Percentiles rank a stretch among this genome's conserved stretches.
Evolutionary conservation across 1,139 yeast species (phyloP).

Genomic region (Geotrichum histeridarum): DNA sequence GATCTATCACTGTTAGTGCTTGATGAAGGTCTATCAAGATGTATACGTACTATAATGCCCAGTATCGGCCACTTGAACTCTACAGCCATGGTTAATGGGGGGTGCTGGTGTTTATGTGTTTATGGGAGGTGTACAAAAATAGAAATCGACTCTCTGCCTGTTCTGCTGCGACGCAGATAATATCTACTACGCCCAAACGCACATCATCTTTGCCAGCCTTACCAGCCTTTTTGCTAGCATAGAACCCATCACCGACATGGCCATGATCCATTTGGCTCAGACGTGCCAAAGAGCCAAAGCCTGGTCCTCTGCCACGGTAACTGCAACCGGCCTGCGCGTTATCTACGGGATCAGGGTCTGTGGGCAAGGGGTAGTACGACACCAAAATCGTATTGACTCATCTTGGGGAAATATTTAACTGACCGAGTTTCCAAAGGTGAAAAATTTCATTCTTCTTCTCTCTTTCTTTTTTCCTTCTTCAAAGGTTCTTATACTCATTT

Average conservation of each 20-base stretch:
- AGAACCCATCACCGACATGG: no score
- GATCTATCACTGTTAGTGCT: no score
- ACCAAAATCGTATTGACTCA: conserved; percentile 8
- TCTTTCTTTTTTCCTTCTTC: background rate
- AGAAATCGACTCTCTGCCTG: no score
- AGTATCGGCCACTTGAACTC: conserved; percentile 33
- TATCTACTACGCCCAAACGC: no score
- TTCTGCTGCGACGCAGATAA: no score
- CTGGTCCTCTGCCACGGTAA: background rate
- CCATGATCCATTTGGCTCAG: no score
- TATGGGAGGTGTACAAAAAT: no score
- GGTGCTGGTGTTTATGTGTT: no score
- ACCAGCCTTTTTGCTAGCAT: no score
- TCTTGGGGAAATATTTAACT: background rate
- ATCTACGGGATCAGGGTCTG: conserved; percentile 2
- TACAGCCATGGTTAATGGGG: conserved; percentile 23
- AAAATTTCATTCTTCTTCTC: background rate
- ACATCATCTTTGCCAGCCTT: no score
- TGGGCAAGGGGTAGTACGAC: background rate
- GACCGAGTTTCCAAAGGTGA: background rate
- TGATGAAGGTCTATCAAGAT: no score
- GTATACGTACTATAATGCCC: conserved; percentile 28
- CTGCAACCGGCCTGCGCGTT: no score
- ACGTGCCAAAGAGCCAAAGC: background rate
- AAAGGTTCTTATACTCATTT: background rate